These are phyloP conservation scores for Rhizopus stolonifer DNA, from an alignment of 371 early-diverging fungal genomes.

Conservation along the genomic window DNA sequence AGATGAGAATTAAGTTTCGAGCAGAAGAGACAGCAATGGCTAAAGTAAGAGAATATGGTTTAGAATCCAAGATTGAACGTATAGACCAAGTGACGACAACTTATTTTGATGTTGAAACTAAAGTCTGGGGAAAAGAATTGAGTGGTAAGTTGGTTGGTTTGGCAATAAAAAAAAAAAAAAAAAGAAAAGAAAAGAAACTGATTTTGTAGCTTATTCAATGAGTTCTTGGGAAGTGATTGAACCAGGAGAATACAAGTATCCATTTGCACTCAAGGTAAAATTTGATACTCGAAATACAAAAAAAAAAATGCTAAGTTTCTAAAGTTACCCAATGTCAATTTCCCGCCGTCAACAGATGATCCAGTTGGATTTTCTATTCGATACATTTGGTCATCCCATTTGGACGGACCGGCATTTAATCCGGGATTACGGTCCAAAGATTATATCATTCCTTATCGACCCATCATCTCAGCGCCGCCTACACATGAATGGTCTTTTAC, in stretches of 20 bases:
- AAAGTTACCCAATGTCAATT: conserved; percentile 44
- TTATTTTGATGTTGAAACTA: conserved; percentile 33
- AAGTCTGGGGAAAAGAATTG: conserved; percentile 36
- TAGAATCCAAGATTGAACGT: conserved; percentile 25
- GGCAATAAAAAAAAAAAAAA: neutral
- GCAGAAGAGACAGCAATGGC: conserved; percentile 37
- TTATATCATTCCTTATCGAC: conserved; percentile 25
- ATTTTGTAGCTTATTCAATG: conserved; percentile 26
- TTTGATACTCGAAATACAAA: neutral
- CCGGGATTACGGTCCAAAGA: conserved; percentile 34
- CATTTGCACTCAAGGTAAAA: conserved; percentile 54
- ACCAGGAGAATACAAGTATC: conserved; percentile 42
- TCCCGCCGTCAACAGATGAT: conserved; percentile 39
- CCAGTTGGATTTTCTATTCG: conserved; percentile 32
- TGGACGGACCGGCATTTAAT: conserved; percentile 40
- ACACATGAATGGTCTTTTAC: conserved; percentile 29
- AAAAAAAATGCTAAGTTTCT: neutral
- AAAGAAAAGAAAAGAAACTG: neutral
- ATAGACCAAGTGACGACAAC: conserved; percentile 36
- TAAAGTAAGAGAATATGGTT: conserved; percentile 29
- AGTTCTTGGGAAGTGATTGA: conserved; percentile 47
- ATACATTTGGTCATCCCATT: conserved; percentile 51
- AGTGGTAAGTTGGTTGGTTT: too few species aligned
- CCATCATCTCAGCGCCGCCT: conserved; percentile 26
- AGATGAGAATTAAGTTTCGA: conserved; percentile 35